Percentiles rank a stretch among this genome's conserved stretches.
Conservation (phyloP, 257 asterid species). For the Handroanthus guayacan region DNA sequence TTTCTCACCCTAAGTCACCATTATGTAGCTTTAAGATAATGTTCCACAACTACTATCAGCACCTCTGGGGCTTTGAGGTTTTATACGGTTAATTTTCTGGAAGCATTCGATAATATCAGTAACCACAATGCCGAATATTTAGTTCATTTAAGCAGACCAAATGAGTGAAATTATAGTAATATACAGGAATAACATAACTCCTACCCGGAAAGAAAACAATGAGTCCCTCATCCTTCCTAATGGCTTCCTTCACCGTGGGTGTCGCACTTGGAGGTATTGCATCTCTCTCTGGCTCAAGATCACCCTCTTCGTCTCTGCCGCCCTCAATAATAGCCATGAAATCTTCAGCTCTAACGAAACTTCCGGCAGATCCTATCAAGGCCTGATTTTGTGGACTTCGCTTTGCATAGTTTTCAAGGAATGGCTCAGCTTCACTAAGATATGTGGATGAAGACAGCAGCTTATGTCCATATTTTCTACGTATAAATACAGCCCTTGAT, state of each 20-base stretch:
- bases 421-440: conserved; percentile 95
- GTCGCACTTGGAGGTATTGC: conserved; percentile 56
- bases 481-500: conserved; percentile 80
- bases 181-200: background rate
- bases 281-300: conserved; percentile 71
- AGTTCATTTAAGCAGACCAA: background rate
- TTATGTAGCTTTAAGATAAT: background rate
- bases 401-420: conserved; percentile 91
- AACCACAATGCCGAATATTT: conserved; percentile 9
- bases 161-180: background rate
- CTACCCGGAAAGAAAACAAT: conserved; percentile 96
- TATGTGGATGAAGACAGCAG: conserved; percentile 76
- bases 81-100: background rate
- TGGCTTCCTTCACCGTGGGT: conserved; percentile 60
- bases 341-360: conserved; percentile 81
- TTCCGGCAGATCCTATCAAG: conserved; percentile 94
- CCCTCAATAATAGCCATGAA: conserved; percentile 79
- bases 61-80: background rate
- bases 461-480: conserved; percentile 79
- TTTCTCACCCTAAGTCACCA: background rate
- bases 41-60: background rate
- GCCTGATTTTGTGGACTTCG: conserved; percentile 89
- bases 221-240: conserved; percentile 84
- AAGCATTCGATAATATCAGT: background rate
- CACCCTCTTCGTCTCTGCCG: conserved; percentile 93